Conservation (phyloP, 2,329 filamentous ascomycete genomes). For the Phaeomoniella chlamydospora region DNA sequence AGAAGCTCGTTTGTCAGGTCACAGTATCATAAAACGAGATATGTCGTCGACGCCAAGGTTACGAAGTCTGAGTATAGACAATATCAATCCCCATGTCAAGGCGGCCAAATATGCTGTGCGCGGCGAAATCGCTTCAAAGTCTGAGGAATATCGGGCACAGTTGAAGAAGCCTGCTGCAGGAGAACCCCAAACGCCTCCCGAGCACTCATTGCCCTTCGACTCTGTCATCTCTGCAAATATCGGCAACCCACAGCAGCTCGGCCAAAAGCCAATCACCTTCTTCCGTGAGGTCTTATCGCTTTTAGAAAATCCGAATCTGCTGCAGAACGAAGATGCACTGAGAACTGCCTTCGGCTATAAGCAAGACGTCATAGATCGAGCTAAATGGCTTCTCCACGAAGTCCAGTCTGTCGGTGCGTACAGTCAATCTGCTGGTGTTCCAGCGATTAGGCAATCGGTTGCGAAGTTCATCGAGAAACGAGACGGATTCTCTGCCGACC, state of each 20-base stretch:
- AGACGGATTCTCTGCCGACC: constrained; percentile 75
- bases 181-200: constrained; percentile 23
- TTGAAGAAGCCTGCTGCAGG: constrained; percentile 36
- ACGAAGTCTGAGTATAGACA: constrained; percentile 55
- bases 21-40: constrained; percentile 18
- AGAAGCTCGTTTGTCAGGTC: too few species aligned
- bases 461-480: constrained; percentile 85
- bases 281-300: constrained; percentile 93
- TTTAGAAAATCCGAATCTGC: constrained; percentile 73
- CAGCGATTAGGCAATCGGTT: constrained; percentile 74
- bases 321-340: constrained; percentile 73
- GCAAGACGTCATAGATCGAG: constrained; percentile 73
- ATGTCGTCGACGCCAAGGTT: constrained; percentile 30
- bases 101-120: constrained; percentile 91
- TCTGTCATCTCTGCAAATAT: constrained; percentile 96
- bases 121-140: constrained; percentile 86
- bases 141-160: constrained; percentile 73
- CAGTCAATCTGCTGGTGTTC: constrained; percentile 81
- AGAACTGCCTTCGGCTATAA: constrained; percentile 69
- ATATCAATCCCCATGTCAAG: constrained; percentile 83
- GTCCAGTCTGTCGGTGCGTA: constrained; percentile 91
- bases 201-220: constrained; percentile 60
- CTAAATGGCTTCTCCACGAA: constrained; percentile 63
- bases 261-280: constrained; percentile 98
- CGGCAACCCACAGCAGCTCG: constrained; percentile 95